Percentiles rank a stretch among this genome's conserved stretches.
Conservation (phyloP, 306 rosid genomes). For the Sicyos baderoa region DNA sequence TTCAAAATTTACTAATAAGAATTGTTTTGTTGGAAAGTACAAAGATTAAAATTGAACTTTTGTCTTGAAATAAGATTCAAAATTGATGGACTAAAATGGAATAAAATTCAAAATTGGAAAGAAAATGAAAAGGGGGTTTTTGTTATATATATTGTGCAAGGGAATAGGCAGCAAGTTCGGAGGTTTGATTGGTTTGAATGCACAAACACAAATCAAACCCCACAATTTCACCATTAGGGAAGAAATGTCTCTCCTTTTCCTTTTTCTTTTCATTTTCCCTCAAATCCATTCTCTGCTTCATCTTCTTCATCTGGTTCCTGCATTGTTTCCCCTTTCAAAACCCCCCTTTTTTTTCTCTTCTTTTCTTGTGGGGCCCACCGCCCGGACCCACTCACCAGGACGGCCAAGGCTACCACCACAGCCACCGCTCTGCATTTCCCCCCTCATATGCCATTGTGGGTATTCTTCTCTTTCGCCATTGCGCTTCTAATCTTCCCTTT, state of each 20-base stretch:
- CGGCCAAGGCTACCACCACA: conserved; percentile 19
- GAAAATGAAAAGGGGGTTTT: too few relatives aligned
- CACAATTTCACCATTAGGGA: too few relatives aligned
- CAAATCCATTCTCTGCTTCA: conserved; percentile 4
- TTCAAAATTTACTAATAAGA: too few relatives aligned
- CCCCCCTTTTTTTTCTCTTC: neutral
- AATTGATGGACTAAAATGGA: too few relatives aligned
- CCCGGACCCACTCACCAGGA: conserved; percentile 25
- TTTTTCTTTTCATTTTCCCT: neutral
- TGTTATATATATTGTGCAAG: too few relatives aligned
- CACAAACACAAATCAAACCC: conserved; percentile 20
- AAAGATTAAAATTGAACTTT: too few relatives aligned
- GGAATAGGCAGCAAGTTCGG: too few relatives aligned
- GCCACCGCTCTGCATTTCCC: conserved; percentile 23
- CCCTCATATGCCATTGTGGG: conserved; percentile 51
- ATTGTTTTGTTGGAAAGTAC: too few relatives aligned
- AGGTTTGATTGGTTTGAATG: too few relatives aligned
- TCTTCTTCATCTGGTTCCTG: neutral
- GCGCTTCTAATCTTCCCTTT: conserved; percentile 20
- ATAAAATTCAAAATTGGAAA: too few relatives aligned
- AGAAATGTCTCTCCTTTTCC: conserved; percentile 22
- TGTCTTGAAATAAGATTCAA: too few relatives aligned
- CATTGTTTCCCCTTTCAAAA: conserved; percentile 24
- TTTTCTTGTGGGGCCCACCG: conserved; percentile 36
- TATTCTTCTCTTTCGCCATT: conserved; percentile 26